Percentiles rank a stretch among this genome's conserved stretches.
Evolutionary conservation across 1,284 basidiomycete species (phyloP).

Genomic region (Limonomyces culmigenus): DNA sequence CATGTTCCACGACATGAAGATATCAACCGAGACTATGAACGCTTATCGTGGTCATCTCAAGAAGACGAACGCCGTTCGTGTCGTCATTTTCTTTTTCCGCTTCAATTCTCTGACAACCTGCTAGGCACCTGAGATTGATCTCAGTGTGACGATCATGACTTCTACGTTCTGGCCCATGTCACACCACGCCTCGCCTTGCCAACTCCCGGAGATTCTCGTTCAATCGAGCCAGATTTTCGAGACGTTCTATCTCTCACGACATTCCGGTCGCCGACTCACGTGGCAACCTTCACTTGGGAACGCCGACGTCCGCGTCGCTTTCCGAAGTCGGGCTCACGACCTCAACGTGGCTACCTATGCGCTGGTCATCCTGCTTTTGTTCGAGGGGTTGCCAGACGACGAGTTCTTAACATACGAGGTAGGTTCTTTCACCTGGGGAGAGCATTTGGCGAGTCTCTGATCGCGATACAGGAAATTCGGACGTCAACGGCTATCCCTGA

Average conservation of each 20-base stretch:
- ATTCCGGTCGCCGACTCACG: conserved; percentile 80
- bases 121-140: conserved; percentile 43
- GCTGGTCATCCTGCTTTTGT: conserved; percentile 77
- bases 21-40: conserved; percentile 73
- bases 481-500: conserved; percentile 63
- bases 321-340: conserved; percentile 75
- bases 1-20: conserved; percentile 97
- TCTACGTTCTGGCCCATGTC: conserved; percentile 88
- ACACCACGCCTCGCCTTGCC: conserved; percentile 43
- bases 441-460: too few relatives aligned
- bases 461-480: conserved; percentile 39
- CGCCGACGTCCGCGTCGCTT: conserved; percentile 76
- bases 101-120: conserved; percentile 4
- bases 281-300: conserved; percentile 93
- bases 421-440: conserved; percentile 9
- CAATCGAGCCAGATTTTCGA: conserved; percentile 68
- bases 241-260: conserved; percentile 77
- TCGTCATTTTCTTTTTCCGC: conserved; percentile 17
- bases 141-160: conserved; percentile 81
- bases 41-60: conserved; percentile 51
- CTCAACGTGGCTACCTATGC: conserved; percentile 89
- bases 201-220: conserved; percentile 47
- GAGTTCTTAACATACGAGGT: conserved; percentile 65
- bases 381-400: conserved; percentile 55
- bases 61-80: too few relatives aligned